Percentiles rank a stretch among this genome's conserved stretches.
Evolutionary conservation across 73 alveolate species (phyloP).

Genomic region (Paramecium primaurelia): DNA sequence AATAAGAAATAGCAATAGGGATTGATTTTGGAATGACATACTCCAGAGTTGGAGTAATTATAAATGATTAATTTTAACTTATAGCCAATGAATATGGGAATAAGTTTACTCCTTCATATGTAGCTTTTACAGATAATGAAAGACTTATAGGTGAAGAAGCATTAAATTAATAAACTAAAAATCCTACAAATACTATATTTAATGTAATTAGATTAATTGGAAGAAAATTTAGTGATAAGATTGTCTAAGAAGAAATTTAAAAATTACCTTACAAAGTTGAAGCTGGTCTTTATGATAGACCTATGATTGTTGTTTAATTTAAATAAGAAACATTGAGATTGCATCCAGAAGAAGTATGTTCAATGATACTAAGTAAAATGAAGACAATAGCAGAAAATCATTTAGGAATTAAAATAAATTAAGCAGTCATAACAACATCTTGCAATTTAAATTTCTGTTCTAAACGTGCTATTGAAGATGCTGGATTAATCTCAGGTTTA

Average conservation of each 20-base stretch:
- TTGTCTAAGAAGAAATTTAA: conserved; percentile 83
- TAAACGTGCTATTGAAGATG: conserved; percentile 93
- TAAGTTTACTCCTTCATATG: conserved; percentile 85
- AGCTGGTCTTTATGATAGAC: conserved; percentile 74
- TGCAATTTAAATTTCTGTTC: conserved; percentile 85
- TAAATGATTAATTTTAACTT: conserved; percentile 82
- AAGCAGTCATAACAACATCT: conserved; percentile 90
- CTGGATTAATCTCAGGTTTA: conserved; percentile 92
- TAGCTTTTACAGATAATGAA: conserved; percentile 81
- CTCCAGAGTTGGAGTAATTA: conserved; percentile 80
- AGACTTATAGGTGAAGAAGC: conserved; percentile 87
- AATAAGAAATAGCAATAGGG: conserved; percentile 69
- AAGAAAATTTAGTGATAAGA: conserved; percentile 75
- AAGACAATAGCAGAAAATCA: conserved; percentile 74
- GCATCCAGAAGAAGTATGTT: conserved; percentile 80
- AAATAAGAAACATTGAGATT: conserved; percentile 31
- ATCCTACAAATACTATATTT: conserved; percentile 76
- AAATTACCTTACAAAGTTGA: conserved; percentile 75
- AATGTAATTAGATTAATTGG: conserved; percentile 90
- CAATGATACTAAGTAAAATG: conserved; percentile 77
- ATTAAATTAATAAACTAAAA: conserved; percentile 69
- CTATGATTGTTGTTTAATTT: conserved; percentile 69
- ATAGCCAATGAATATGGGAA: conserved; percentile 82
- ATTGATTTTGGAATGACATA: conserved; percentile 94
- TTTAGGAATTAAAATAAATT: conserved; percentile 71